phyloP scores from a whole-genome alignment of 2,329 filamentous ascomycete species.

The Epichloe glyceriae region DNA sequence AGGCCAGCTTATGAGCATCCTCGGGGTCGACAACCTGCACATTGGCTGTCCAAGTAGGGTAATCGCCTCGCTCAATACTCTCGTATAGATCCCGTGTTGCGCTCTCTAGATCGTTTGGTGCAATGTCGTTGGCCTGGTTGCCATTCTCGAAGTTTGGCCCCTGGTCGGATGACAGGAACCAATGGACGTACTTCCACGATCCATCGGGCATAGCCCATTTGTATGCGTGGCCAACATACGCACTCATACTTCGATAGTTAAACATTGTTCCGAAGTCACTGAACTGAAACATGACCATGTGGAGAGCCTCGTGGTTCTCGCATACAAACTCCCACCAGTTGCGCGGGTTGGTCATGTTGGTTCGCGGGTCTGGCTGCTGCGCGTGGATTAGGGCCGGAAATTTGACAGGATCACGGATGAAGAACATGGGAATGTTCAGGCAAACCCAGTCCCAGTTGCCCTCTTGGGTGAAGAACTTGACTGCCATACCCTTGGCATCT shows the following conservation, averaged over 20 bases:
- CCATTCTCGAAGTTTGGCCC: conserved; percentile 47
- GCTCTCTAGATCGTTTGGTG: conserved; percentile 47
- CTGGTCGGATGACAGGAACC: conserved; percentile 51
- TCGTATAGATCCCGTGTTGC: conserved; percentile 52
- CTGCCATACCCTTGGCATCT: conserved; percentile 57
- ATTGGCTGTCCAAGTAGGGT: conserved; percentile 50
- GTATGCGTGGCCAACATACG: conserved; percentile 53
- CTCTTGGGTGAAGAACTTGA: conserved; percentile 49
- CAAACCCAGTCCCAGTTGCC: conserved; percentile 62
- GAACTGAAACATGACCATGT: conserved; percentile 54
- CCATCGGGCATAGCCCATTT: conserved; percentile 55
- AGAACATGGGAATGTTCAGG: conserved; percentile 70
- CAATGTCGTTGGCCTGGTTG: conserved; percentile 40
- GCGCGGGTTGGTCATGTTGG: conserved; percentile 56
- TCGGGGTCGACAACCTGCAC: conserved; percentile 51
- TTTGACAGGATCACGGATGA: conserved; percentile 60
- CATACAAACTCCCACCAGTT: conserved; percentile 39
- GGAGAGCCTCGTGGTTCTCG: conserved; percentile 47
- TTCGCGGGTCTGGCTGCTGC: conserved; percentile 63
- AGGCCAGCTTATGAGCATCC: conserved; percentile 46
- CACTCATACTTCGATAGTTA: conserved; percentile 54
- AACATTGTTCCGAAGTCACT: conserved; percentile 53
- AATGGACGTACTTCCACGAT: conserved; percentile 51
- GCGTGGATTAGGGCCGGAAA: conserved; percentile 68
- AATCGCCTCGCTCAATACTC: conserved; percentile 46